phyloP scores from a whole-genome alignment of 2,329 filamentous ascomycete species.

The Aspergillus niger region DNA sequence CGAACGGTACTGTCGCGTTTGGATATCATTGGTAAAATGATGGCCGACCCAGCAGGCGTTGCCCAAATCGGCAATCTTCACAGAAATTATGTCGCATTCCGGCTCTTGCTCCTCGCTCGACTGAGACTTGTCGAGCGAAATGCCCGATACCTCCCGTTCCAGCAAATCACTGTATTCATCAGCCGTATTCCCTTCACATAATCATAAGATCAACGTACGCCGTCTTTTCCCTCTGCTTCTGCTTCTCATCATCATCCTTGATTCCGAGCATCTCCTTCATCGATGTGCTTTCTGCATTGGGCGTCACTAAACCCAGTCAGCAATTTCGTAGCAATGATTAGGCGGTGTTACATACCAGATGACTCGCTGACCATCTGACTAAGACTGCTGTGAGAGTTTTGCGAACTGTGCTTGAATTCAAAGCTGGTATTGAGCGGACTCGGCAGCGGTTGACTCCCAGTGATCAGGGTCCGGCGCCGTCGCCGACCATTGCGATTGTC shows the following conservation, averaged over 20 bases:
- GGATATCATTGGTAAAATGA: constrained; percentile 99
- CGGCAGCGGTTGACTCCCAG: constrained; percentile 91
- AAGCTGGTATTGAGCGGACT: constrained; percentile 93
- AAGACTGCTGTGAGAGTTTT: constrained; percentile 71
- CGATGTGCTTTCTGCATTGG: constrained; percentile 50
- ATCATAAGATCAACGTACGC: constrained; percentile 64
- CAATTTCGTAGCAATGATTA: constrained; percentile 35
- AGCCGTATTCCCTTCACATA: constrained; percentile 1
- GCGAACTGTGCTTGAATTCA: constrained; percentile 64
- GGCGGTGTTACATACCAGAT: constrained; percentile 56
- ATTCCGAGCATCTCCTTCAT: constrained; percentile 58
- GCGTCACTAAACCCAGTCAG: constrained; percentile 28
- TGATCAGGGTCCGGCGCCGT: constrained; percentile 89
- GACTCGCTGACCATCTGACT: constrained; percentile 79
- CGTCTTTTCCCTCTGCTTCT: constrained; percentile 87
- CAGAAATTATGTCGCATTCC: constrained; percentile 77
- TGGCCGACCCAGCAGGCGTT: constrained; percentile 99
- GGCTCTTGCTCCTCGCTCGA: constrained; percentile 35
- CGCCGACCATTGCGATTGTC: constrained; percentile 89
- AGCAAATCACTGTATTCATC: constrained; percentile 70
- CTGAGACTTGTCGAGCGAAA: constrained; percentile 78
- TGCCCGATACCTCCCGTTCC: constrained; percentile 89
- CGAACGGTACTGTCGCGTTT: constrained; percentile 94
- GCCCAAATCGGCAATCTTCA: constrained; percentile 97
- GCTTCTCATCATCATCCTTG: constrained; percentile 63